These are phyloP conservation scores for Beta corolliflora DNA, from an alignment of 179 eudicot species.

Conservation along the genomic window DNA sequence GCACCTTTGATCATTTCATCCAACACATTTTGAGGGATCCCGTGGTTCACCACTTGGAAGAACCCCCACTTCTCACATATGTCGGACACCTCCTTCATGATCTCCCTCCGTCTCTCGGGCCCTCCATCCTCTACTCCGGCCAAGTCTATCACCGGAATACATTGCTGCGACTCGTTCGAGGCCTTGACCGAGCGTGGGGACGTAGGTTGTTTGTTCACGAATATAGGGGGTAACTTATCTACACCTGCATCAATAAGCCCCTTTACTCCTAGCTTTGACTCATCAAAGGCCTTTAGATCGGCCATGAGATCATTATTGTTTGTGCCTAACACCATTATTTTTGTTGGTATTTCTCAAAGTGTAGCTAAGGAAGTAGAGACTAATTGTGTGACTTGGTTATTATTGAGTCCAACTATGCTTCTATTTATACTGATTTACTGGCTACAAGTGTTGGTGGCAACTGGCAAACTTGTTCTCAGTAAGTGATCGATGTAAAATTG, in stretches of 20 bases:
- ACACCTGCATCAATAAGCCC: slow-evolving; percentile 9
- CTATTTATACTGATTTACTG: too few species aligned
- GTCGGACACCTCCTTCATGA: slow-evolving; percentile 19
- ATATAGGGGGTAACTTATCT: not conserved
- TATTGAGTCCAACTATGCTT: too few species aligned
- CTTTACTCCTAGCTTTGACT: not conserved
- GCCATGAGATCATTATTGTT: not conserved
- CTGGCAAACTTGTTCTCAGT: too few species aligned
- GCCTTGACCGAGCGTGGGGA: not conserved
- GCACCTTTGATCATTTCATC: slow-evolving; percentile 31
- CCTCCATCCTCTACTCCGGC: slow-evolving; percentile 1
- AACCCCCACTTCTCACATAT: slow-evolving; percentile 35
- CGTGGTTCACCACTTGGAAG: slow-evolving; percentile 40
- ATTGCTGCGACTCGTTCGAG: not conserved
- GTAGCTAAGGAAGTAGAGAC: too few species aligned
- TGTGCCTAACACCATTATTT: not conserved
- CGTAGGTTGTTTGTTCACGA: not conserved
- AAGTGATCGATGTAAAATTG: too few species aligned
- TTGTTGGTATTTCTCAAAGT: not conserved
- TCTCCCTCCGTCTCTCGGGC: slow-evolving; percentile 2
- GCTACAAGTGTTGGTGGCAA: too few species aligned
- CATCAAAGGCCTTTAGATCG: slow-evolving; percentile 7
- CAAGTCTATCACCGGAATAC: slow-evolving; percentile 35
- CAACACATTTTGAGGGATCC: slow-evolving; percentile 18
- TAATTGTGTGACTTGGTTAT: too few species aligned